Base-by-base conservation (phyloP, 805 yeast genomes). In the Myxozyma kluyveri region DNA sequence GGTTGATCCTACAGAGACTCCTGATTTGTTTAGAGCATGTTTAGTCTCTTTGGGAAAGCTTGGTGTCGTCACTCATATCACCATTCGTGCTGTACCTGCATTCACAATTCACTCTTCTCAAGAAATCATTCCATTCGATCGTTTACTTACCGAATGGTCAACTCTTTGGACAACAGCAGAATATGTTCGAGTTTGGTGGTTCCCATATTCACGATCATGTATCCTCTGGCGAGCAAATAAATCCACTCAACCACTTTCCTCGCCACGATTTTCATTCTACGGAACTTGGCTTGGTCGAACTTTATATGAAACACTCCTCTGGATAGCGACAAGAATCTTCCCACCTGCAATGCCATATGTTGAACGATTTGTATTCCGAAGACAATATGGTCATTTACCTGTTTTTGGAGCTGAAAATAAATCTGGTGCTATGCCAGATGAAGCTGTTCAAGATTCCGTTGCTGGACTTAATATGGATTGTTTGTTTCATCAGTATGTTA, bases 151-250 rank as follows among this genome's bases (percentile, higher is more conserved):
- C 12, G 74, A 80, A 54, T 70, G 72, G 53, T 88, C 85, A 60
- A 74, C 75, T 12, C 69, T 91, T 41, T 91, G 97, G 96, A 80
- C 86, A 2, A 82, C 88, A 42, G 78, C 88, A n/a, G 99, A 91
- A 70, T 91, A 82, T 65, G 84, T 89, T 42, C 80, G 98, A 59
- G 80, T 89, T 45, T 91, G 98, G 97, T 93, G 98, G 98, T 93
- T 86, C 69, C 98, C 99, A 1, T 93, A 91, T 68, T 76, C 93
- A 17, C 79, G 81, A 46, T 84, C 84, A 64, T 87, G 96, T 73
- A 82, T 89, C 29, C 73, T 89, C 44, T 91, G 98, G 97, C 80
- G 95, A 65, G 98, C 96, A 35, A 72, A 79, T 22, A 88, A 88
- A 65, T 80, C 96, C 1, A 71, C 72, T 23, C 86, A 84, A 33